A percentile compares a stretch with the other conserved stretches of the same genome.
These are phyloP conservation scores for Neostapfia colusana DNA, from an alignment of 176 grass and related monocot genomes.

Conservation along the genomic window DNA sequence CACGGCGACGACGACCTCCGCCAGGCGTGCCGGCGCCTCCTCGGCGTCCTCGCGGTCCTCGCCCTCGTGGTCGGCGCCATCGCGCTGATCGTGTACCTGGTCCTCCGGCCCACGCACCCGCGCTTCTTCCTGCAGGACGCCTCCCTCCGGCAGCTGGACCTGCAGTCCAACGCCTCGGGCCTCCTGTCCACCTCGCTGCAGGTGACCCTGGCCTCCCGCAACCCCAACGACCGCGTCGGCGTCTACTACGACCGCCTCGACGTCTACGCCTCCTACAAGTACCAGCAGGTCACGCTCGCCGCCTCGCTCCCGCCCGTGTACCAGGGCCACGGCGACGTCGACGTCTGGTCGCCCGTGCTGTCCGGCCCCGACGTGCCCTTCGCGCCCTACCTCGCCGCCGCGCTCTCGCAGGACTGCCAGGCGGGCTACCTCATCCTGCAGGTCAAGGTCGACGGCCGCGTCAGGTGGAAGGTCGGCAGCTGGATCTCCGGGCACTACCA, in stretches of 20 bases:
- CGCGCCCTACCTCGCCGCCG: conserved; percentile 44
- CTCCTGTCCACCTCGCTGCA: conserved; percentile 59
- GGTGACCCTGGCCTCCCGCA: conserved; percentile 57
- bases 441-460: conserved; percentile 56
- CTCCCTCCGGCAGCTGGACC: conserved; percentile 56
- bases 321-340: conserved; percentile 74
- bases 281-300: conserved; percentile 73
- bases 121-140: conserved; percentile 70
- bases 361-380: conserved; percentile 56
- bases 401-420: conserved; percentile 47
- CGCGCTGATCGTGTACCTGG: conserved; percentile 57
- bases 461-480: conserved; percentile 74
- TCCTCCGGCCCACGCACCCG: conserved; percentile 64
- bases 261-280: conserved; percentile 67
- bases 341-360: conserved; percentile 63
- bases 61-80: conserved; percentile 42
- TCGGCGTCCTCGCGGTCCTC: background rate
- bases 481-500: conserved; percentile 74
- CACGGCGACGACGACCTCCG: conserved; percentile 51
- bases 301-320: conserved; percentile 53
- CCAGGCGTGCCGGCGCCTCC: conserved; percentile 15
- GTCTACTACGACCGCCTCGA: conserved; percentile 88
- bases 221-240: conserved; percentile 69
- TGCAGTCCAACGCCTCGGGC: conserved; percentile 48
- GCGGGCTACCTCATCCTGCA: conserved; percentile 60